These are phyloP conservation scores for Elsinoe necatrix DNA, from an alignment of 2,329 filamentous ascomycete species.

Conservation along the genomic window DNA sequence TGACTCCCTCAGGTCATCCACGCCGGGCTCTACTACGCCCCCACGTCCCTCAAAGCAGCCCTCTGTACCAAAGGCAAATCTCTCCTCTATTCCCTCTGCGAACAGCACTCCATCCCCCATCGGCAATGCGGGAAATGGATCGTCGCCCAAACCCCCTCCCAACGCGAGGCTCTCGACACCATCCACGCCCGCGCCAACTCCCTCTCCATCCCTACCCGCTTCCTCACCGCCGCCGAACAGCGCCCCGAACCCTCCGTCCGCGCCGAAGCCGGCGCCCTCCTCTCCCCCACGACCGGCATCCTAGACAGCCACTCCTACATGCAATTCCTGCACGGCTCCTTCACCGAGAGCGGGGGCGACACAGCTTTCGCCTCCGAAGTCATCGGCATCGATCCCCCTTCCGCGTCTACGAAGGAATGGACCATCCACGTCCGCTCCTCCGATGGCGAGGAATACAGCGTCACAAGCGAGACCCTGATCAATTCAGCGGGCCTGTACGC, in stretches of 20 bases:
- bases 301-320: slow-evolving; percentile 81
- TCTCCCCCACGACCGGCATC: slow-evolving; percentile 80
- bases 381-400: slow-evolving; percentile 45
- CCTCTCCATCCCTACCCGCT: slow-evolving; percentile 61
- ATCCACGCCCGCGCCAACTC: slow-evolving; percentile 46
- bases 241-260: slow-evolving; percentile 63
- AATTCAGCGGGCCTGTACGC: slow-evolving; percentile 81
- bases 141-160: slow-evolving; percentile 69
- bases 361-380: slow-evolving; percentile 63
- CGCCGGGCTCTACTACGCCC: slow-evolving; percentile 84
- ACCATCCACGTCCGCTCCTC: slow-evolving; percentile 46
- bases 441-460: slow-evolving; percentile 39
- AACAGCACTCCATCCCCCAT: slow-evolving; percentile 57
- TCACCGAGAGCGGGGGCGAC: slow-evolving; percentile 69
- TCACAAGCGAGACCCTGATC: slow-evolving; percentile 69
- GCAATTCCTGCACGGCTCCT: slow-evolving; percentile 65
- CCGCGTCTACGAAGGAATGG: slow-evolving; percentile 60
- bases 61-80: slow-evolving; percentile 72
- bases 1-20: slow-evolving; percentile 63
- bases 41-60: slow-evolving; percentile 65
- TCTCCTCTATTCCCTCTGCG: slow-evolving; percentile 72
- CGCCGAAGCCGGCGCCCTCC: slow-evolving; percentile 65
- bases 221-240: slow-evolving; percentile 58
- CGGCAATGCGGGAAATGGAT: slow-evolving; percentile 85
- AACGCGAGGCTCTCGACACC: slow-evolving; percentile 55